Conservation (phyloP, 2,329 filamentous ascomycete species). For the Lachnellula occidentalis region DNA sequence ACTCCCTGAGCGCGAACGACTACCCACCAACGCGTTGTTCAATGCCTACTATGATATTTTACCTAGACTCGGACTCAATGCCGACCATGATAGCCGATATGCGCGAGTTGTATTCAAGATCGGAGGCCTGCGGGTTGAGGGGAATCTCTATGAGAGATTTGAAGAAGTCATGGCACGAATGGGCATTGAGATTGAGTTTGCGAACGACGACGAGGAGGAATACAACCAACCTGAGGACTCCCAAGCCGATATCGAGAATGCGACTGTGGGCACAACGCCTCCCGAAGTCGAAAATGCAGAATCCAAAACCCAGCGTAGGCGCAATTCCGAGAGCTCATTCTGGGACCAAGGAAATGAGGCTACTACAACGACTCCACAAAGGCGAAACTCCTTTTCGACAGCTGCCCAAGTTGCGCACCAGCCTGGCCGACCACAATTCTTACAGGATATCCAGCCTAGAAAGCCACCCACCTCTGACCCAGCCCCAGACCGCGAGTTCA, state of each 20-base stretch:
- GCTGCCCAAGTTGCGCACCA: slow-evolving; percentile 6
- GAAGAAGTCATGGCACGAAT: slow-evolving; percentile 60
- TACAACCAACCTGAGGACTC: background rate
- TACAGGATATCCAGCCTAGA: slow-evolving; percentile 9
- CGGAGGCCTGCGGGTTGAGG: slow-evolving; percentile 55
- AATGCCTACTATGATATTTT: slow-evolving; percentile 73
- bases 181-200: slow-evolving; percentile 66
- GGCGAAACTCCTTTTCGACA: slow-evolving; percentile 24
- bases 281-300: slow-evolving; percentile 13
- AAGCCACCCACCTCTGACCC: slow-evolving; percentile 5
- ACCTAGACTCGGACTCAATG: slow-evolving; percentile 61
- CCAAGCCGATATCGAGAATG: background rate
- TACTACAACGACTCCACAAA: slow-evolving; percentile 7
- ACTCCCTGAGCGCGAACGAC: slow-evolving; percentile 53
- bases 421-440: slow-evolving; percentile 4
- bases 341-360: slow-evolving; percentile 23
- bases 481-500: slow-evolving; percentile 2
- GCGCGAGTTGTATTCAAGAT: slow-evolving; percentile 76
- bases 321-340: slow-evolving; percentile 30
- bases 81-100: slow-evolving; percentile 70
- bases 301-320: slow-evolving; percentile 16
- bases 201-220: slow-evolving; percentile 30
- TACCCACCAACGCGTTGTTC: slow-evolving; percentile 74
- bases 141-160: slow-evolving; percentile 63
- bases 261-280: slow-evolving; percentile 10